phyloP scores from a whole-genome alignment of 768 basidiomycete species.

The Boletus reticulatus region DNA sequence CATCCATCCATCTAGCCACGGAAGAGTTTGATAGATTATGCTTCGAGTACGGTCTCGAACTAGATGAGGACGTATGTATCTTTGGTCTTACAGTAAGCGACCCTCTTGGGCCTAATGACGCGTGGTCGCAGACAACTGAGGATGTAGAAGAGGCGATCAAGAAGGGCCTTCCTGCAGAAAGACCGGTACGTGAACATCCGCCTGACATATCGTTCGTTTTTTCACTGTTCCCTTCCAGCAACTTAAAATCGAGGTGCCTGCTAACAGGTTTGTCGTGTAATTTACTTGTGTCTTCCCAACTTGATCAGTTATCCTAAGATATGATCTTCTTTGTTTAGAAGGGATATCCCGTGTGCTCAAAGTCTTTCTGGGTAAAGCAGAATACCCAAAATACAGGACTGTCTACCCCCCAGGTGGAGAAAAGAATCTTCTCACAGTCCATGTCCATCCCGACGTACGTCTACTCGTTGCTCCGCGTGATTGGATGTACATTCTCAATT shows the following conservation, averaged over 20 bases:
- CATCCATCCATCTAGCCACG: slow-evolving; percentile 54
- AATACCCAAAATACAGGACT: slow-evolving; percentile 70
- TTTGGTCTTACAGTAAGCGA: neutral
- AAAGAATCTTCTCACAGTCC: slow-evolving; percentile 61
- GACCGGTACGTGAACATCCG: slow-evolving; percentile 55
- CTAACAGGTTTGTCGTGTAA: slow-evolving; percentile 68
- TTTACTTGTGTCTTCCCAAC: neutral
- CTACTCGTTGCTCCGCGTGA: neutral
- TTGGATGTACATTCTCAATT: neutral
- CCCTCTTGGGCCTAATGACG: neutral
- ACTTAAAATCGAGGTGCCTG: slow-evolving; percentile 98
- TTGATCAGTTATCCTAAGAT: slow-evolving; percentile 49
- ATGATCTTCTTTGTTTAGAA: slow-evolving; percentile 96
- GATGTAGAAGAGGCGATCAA: slow-evolving; percentile 81
- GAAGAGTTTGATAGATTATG: slow-evolving; percentile 94
- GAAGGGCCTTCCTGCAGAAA: slow-evolving; percentile 81
- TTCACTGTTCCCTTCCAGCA: slow-evolving; percentile 49
- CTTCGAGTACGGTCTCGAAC: slow-evolving; percentile 96
- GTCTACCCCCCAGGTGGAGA: slow-evolving; percentile 71
- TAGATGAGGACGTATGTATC: slow-evolving; percentile 90
- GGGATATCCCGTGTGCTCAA: slow-evolving; percentile 87
- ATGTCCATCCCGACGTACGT: slow-evolving; percentile 69
- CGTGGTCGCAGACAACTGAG: slow-evolving; percentile 70
- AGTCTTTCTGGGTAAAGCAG: slow-evolving; percentile 71
- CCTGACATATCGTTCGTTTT: neutral